These are phyloP conservation scores for Colletotrichum filicis DNA, from an alignment of 2,329 filamentous ascomycete genomes.

Conservation along the genomic window DNA sequence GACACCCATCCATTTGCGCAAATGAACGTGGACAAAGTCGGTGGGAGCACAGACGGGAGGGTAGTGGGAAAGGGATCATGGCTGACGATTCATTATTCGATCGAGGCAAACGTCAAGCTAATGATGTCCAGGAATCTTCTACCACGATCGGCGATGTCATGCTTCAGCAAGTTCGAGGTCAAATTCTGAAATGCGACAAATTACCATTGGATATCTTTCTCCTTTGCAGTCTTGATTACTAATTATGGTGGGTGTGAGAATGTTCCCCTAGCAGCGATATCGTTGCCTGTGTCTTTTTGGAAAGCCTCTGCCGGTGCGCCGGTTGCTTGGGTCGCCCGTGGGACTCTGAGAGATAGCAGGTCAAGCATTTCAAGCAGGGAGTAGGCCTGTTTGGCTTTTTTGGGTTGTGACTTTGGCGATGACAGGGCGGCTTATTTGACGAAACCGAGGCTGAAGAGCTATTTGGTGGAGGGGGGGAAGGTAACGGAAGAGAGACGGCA, in stretches of 20 bases:
- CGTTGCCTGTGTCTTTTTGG: background rate
- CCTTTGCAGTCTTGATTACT: background rate
- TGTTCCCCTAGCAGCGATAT: background rate
- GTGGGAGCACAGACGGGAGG: background rate
- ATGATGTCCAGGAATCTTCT: background rate
- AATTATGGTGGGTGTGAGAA: background rate
- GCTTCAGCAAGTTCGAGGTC: background rate
- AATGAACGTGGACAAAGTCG: background rate
- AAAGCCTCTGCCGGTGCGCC: background rate
- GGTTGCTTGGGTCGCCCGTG: background rate
- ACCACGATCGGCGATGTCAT: background rate
- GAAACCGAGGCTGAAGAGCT: constrained; percentile 4
- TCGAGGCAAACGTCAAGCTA: constrained; percentile 11
- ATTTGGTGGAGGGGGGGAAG: background rate
- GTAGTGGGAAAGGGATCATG: background rate
- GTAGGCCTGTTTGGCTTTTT: background rate
- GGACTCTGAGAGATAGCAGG: background rate
- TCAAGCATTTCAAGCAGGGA: background rate
- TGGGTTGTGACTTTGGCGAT: background rate
- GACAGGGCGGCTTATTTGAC: background rate
- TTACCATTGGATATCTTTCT: background rate
- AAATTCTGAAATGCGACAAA: background rate
- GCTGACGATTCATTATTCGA: constrained; percentile 1
- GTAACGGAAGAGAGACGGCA: background rate
- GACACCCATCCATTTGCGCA: background rate